A percentile compares a stretch with the other conserved stretches of the same genome.
phyloP scores from a whole-genome alignment of 1,284 basidiomycete genomes.

The Meripilus lineatus region DNA sequence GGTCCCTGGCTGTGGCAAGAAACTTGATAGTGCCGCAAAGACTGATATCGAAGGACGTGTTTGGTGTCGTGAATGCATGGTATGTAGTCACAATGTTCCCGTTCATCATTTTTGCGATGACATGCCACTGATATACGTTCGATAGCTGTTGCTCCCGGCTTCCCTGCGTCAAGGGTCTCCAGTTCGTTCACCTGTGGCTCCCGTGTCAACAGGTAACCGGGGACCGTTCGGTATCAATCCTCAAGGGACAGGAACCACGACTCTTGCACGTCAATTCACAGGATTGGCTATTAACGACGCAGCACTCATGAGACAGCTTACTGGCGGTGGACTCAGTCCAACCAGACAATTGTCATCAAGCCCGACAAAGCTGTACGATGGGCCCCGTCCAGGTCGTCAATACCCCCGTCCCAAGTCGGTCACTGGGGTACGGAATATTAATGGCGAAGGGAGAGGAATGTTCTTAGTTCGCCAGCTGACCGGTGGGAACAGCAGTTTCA shows the following conservation, averaged over 20 bases:
- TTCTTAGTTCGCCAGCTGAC: conserved; percentile 58
- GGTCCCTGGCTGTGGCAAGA: conserved; percentile 75
- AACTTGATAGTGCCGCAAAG: conserved; percentile 78
- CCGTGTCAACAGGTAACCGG: conserved; percentile 42
- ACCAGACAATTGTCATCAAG: conserved; percentile 42
- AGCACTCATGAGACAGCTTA: conserved; percentile 52
- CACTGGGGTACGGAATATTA: conserved; percentile 27
- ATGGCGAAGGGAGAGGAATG: conserved; percentile 36
- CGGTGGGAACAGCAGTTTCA: conserved; percentile 35
- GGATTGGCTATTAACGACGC: conserved; percentile 42
- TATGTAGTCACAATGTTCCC: conserved; percentile 30
- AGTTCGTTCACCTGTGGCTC: conserved; percentile 36
- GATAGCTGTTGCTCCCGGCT: conserved; percentile 52
- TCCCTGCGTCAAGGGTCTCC: conserved; percentile 46
- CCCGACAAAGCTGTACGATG: conserved; percentile 30
- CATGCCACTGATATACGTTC: conserved; percentile 9
- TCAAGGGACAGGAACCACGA: conserved; percentile 66
- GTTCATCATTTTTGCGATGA: conserved; percentile 1
- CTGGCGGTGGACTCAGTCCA: conserved; percentile 62
- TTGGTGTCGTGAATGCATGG: conserved; percentile 81
- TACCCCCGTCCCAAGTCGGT: conserved; percentile 33
- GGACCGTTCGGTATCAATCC: conserved; percentile 33
- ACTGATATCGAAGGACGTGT: conserved; percentile 61
- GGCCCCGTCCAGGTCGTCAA: conserved; percentile 21
- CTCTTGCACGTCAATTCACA: conserved; percentile 71